phyloP scores from a whole-genome alignment of 2,329 filamentous ascomycete species.

The Graphilbum ipis-grandicollis region DNA sequence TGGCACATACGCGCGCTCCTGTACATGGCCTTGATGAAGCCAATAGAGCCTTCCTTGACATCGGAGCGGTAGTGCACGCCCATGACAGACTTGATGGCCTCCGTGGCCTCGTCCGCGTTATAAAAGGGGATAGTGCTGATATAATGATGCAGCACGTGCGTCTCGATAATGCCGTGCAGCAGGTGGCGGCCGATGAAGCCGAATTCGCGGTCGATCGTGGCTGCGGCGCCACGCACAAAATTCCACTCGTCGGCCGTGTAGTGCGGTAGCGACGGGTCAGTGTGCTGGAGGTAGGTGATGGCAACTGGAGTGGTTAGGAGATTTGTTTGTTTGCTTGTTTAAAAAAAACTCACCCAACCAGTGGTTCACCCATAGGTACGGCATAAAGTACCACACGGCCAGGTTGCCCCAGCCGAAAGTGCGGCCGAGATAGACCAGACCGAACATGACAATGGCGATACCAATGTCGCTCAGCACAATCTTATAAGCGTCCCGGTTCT shows the following conservation, averaged over 20 bases:
- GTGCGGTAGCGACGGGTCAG: slow-evolving; percentile 81
- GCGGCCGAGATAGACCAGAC: slow-evolving; percentile 52
- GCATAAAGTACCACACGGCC: slow-evolving; percentile 84
- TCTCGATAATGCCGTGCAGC: slow-evolving; percentile 90
- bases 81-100: slow-evolving; percentile 59
- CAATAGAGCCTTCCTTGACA: slow-evolving; percentile 54
- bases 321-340: no score
- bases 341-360: slow-evolving; percentile 71
- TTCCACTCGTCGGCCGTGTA: slow-evolving; percentile 77
- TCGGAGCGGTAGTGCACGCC: slow-evolving; percentile 86
- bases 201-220: slow-evolving; percentile 92
- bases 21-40: slow-evolving; percentile 76
- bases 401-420: slow-evolving; percentile 75
- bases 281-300: slow-evolving; percentile 95
- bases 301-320: slow-evolving; percentile 53
- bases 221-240: slow-evolving; percentile 79
- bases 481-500: slow-evolving; percentile 75
- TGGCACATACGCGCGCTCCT: slow-evolving; percentile 74
- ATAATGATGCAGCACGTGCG: slow-evolving; percentile 94
- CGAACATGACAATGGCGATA: slow-evolving; percentile 41
- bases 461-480: slow-evolving; percentile 81
- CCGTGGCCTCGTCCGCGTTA: slow-evolving; percentile 12
- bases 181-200: slow-evolving; percentile 82
- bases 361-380: slow-evolving; percentile 97
- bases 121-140: slow-evolving; percentile 65